Evolutionary conservation across 2,329 filamentous ascomycete species (phyloP).

Genomic region (Penicillium sp.): DNA sequence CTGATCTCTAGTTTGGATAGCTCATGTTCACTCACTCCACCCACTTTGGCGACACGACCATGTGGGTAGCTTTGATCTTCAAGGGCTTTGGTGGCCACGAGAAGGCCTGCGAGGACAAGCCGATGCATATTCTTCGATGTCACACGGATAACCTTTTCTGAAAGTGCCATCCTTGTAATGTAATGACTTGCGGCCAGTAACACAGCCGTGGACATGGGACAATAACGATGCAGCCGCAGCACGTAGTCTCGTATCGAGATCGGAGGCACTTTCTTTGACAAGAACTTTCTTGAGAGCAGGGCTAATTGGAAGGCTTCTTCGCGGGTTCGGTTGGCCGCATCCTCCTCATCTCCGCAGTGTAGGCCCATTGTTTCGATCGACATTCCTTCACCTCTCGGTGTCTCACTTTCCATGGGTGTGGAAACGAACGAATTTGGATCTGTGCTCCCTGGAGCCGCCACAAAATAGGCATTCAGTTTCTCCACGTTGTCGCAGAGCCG

Average conservation of each 20-base stretch:
- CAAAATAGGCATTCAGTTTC: constrained; percentile 58
- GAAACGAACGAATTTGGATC: constrained; percentile 46
- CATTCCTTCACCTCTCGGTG: constrained; percentile 20
- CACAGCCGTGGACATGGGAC: constrained; percentile 87
- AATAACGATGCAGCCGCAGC: constrained; percentile 78
- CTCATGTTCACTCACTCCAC: constrained; percentile 77
- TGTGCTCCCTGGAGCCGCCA: constrained; percentile 5
- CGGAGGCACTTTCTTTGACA: constrained; percentile 78
- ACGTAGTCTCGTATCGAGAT: constrained; percentile 82
- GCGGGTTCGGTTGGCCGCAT: constrained; percentile 60
- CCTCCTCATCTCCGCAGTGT: constrained; percentile 34
- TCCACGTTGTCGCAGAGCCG: constrained; percentile 70
- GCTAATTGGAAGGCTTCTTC: constrained; percentile 72
- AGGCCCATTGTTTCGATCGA: constrained; percentile 27
- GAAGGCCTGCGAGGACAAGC: constrained; percentile 72
- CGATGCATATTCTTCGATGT: constrained; percentile 82
- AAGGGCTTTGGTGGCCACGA: constrained; percentile 90
- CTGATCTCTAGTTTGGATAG: constrained; percentile 81
- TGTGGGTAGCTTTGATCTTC: constrained; percentile 89
- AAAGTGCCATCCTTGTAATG: constrained; percentile 73
- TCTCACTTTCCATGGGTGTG: constrained; percentile 25
- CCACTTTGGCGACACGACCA: constrained; percentile 75
- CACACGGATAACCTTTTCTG: constrained; percentile 71
- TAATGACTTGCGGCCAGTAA: constrained; percentile 86
- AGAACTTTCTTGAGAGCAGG: constrained; percentile 86